phyloP scores from a whole-genome alignment of 176 grass and related monocot species.

The Hordeum marinum region DNA sequence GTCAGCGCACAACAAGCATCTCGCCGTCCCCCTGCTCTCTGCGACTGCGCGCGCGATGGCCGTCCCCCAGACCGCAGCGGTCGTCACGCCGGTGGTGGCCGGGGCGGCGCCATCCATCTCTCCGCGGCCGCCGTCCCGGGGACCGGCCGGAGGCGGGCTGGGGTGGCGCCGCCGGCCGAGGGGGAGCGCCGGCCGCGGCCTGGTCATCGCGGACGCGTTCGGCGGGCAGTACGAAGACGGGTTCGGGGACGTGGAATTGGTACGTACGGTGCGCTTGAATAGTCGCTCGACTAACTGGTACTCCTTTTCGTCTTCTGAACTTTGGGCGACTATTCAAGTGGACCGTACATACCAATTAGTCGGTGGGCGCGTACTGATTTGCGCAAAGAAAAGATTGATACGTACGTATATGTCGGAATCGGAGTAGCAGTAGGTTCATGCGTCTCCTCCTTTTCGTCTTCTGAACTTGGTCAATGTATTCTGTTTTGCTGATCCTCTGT shows the following conservation, averaged over 20 bases:
- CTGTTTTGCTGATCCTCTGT: too few species aligned
- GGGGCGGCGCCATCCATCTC: neutral
- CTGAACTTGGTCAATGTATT: neutral
- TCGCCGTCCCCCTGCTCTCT: neutral
- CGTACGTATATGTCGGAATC: too few species aligned
- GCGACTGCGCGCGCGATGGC: neutral
- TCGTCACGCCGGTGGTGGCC: constrained; percentile 16
- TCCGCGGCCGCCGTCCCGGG: neutral
- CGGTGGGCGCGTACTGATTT: neutral
- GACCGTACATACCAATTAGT: too few species aligned
- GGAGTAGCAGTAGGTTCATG: neutral
- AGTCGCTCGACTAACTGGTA: neutral
- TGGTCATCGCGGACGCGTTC: constrained; percentile 47
- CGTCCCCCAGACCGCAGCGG: constrained; percentile 6
- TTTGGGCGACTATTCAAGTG: too few species aligned
- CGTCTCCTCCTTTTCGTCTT: neutral
- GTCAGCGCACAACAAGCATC: neutral
- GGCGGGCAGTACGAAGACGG: constrained; percentile 60
- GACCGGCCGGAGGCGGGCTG: neutral
- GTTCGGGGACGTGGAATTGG: constrained; percentile 54
- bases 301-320: too few species aligned
- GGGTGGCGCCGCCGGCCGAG: constrained; percentile 16
- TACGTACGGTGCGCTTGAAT: neutral
- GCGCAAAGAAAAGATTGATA: neutral
- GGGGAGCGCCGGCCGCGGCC: constrained; percentile 3